Evolutionary conservation across 305 asterid genomes (phyloP), one percentile per base, ranked within the genome.

Genomic region (Vinca major): DNA sequence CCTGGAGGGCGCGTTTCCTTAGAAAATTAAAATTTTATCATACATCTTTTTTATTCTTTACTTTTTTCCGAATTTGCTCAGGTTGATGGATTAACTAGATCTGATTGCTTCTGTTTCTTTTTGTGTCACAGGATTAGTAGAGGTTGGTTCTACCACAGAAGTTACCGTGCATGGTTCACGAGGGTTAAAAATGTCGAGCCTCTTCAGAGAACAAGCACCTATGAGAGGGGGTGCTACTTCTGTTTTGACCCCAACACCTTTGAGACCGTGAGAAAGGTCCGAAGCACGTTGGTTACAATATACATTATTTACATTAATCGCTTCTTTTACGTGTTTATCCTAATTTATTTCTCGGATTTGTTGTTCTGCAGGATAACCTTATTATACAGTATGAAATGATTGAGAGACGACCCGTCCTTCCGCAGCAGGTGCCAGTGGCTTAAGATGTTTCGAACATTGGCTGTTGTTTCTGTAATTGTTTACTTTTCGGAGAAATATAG

Each of bases 61-160:
- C 2, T 16, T 37, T 6, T 1, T 20, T 1, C 48, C 48, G 26
- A 65, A 37, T 36, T 57, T 44, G 9, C 60, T 33, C 14, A 45
- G 55, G 10, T 13, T 69, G 40, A 41, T 65, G 60, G 53, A 56
- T 56, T 19, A 56, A 7, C 33, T 1, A 26, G 33, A 26, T 26
- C 54, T 6, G 55, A 56, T 13, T 44, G 41, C 57, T 16, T 63
- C 65, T 71, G 51, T 37, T 54, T 26, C 50, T 48, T 40, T 33
- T 64, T 64, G 70, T 41, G 17, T 62, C 65, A 63, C 83, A 92
- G 98, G 71, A 80, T 80, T 66, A 80, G 81, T 73, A 83, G 96
- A 77, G 91, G 96, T 12, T 92, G 98, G 98, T 86, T 86, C 71
- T 89, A 85, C 79, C 98, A 89, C 74, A 84, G 69, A 76, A 95